phyloP scores from a whole-genome alignment of 352 stramenopile species.

The Phytophthora cryptogea region DNA sequence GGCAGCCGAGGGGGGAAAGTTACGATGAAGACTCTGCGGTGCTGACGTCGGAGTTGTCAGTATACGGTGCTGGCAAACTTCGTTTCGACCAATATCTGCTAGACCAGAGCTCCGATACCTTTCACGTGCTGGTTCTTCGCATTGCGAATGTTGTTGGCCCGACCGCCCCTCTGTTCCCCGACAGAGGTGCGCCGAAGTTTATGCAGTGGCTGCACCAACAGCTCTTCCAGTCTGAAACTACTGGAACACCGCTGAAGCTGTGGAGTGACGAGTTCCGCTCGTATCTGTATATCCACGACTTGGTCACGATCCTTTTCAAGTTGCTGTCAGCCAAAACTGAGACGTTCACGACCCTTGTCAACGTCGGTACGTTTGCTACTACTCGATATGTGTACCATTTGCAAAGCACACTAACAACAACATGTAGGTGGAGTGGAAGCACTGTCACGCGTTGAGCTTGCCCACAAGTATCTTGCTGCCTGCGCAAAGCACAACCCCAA shows the following conservation, averaged over 20 bases:
- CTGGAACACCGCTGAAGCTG: slow-evolving; percentile 35
- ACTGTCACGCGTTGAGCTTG: slow-evolving; percentile 56
- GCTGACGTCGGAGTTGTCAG: slow-evolving; percentile 25
- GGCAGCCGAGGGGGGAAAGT: slow-evolving; percentile 13
- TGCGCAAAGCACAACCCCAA: slow-evolving; percentile 11
- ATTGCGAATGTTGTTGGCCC: slow-evolving; percentile 71
- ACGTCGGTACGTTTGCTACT: slow-evolving; percentile 46
- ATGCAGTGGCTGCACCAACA: slow-evolving; percentile 64
- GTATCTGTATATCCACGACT: slow-evolving; percentile 58
- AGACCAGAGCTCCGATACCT: slow-evolving; percentile 1
- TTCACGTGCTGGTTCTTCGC: slow-evolving; percentile 44
- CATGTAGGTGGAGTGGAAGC: slow-evolving; percentile 47
- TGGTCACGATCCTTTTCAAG: slow-evolving; percentile 43
- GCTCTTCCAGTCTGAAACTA: slow-evolving; percentile 31
- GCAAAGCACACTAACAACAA: neutral
- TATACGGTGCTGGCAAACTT: slow-evolving; percentile 59
- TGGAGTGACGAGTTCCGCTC: slow-evolving; percentile 74
- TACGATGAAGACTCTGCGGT: slow-evolving; percentile 47
- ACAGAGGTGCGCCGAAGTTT: slow-evolving; percentile 54
- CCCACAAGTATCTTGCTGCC: slow-evolving; percentile 31
- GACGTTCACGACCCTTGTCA: slow-evolving; percentile 31
- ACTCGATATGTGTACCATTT: neutral
- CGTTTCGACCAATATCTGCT: slow-evolving; percentile 53
- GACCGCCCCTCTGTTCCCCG: slow-evolving; percentile 37
- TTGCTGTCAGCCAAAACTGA: slow-evolving; percentile 16